Base-by-base conservation (phyloP, 2,329 filamentous ascomycete genomes). In the Teratosphaeria epicoccoides region DNA sequence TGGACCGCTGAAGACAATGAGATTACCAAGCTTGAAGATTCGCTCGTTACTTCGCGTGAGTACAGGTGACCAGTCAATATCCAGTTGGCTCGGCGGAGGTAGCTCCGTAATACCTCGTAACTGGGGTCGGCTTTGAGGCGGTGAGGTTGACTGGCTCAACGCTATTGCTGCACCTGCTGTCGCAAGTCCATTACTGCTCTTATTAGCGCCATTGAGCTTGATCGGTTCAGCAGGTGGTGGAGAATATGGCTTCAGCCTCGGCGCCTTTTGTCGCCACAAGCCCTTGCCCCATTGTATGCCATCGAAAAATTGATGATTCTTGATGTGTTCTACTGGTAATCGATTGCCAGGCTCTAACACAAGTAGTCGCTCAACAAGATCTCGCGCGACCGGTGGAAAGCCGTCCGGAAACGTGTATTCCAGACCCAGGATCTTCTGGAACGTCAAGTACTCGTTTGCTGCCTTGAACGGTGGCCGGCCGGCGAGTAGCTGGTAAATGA, bases 21-120 rank as follows among this genome's bases (percentile, higher is more conserved):
- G 73, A 63, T 98, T 95, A 2, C 93, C 93, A 22, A 98, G 76
- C 68, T 95, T 96, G 56, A 98, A 70, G 59, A 98, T 98, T 29
- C 93, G 82, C 70, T 98, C 93, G 64, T 97, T 96, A 54, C 82
- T 84, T 63, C 84, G 83, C 9, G 87, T 96, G 51, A 98, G 74
- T 4, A 98, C 90, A 0, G 93, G 93, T 0, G 91, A 96, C 93
- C 93, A 98, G 70, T 98, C 93, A 52, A 98, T 95, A 65, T 98
- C 93, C 24, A 98, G 75, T 68, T 97, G 93, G 48, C 87, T 95
- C 0, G 93, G 93, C n/a, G 93, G 91, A 14, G 93, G 89, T 9
- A 98, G 77, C 68, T 98, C 93, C 1, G 93, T 97, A 55, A 98
- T 94, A 54, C 96, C 83, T 55, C 89, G 78, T 1, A 87, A 79